phyloP scores from a whole-genome alignment of 768 basidiomycete genomes.

The Paxillus ammoniavirescens region DNA sequence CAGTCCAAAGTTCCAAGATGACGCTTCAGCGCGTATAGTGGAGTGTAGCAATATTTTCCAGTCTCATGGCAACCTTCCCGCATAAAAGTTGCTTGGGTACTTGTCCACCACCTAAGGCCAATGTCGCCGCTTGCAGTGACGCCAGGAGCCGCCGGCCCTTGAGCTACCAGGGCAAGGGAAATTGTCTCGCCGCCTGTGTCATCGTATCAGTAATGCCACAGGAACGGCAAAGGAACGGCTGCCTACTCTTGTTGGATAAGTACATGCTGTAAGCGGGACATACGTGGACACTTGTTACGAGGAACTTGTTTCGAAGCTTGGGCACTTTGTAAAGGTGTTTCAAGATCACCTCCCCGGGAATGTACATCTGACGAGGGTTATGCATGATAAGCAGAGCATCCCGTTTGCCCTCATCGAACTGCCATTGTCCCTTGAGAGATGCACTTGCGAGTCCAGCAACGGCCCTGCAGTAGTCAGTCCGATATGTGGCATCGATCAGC shows the following conservation, averaged over 20 bases:
- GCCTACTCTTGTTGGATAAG: constrained; percentile 27
- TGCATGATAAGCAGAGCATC: constrained; percentile 37
- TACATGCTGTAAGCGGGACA: constrained; percentile 37
- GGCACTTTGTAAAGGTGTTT: constrained; percentile 21
- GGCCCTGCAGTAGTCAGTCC: constrained; percentile 2
- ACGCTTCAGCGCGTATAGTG: constrained; percentile 26
- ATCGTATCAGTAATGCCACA: no score
- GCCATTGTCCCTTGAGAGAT: constrained; percentile 34
- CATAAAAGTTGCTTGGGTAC: constrained; percentile 16
- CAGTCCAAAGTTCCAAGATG: neutral
- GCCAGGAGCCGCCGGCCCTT: constrained; percentile 10
- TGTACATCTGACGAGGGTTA: constrained; percentile 20
- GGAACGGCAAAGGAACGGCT: no score
- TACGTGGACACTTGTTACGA: constrained; percentile 31
- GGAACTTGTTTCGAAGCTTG: constrained; percentile 26
- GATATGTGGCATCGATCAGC: no score
- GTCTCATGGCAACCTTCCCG: constrained; percentile 21
- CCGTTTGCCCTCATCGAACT: constrained; percentile 29
- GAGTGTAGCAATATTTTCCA: constrained; percentile 25
- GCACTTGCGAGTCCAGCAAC: constrained; percentile 28
- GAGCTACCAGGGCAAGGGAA: constrained; percentile 19
- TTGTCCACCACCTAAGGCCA: constrained; percentile 21
- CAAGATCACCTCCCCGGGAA: constrained; percentile 24
- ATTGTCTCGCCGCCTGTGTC: constrained; percentile 23
- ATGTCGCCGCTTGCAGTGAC: constrained; percentile 11